Base-by-base conservation (phyloP, 768 basidiomycete genomes). In the Tricholoma terreum region DNA sequence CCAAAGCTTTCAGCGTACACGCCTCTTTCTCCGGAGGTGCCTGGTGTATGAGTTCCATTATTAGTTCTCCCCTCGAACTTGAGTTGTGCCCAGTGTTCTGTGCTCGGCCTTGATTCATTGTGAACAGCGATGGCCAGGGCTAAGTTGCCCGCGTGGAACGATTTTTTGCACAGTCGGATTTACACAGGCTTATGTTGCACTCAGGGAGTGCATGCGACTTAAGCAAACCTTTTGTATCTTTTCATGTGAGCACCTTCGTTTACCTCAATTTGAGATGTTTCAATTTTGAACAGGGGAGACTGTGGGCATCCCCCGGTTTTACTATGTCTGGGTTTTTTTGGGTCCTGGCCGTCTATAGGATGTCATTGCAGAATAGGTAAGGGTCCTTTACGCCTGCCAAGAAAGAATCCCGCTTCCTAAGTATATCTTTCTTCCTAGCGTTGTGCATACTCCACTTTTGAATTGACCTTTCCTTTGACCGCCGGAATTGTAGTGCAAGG, bases 211-310 rank as follows among this genome's bases (percentile, higher is more conserved):
- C 63, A 69, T 85, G 71, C 78, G 78, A 36, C 73, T 89, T 54
- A 89, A 86, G 63, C 87, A 90, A 61, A 89, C 86, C 0, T 89
- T 89, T 65, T 65, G 88, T 90, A 88, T 69, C 89, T 90, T 69
- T 75, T 90, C 24, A 88, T 90, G 86, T 85, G 62, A 54, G 84
- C 50, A 53, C 11, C 3, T 19, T 51, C 24, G 27, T 21, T n/a
- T 36, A 50, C 42, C 34, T 36, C 21, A 42, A 30, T 40, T 27
- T 45, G 6, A 12, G 4, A 49, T 35, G 17, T n/a, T 22, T 31
- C 24, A 52, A 21, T 36, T 31, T 50, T 33, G 6, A 43, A n/a
- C 55, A 88, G 86, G 86, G 87, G 87, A 33, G 27, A 84, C 86
- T 36, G 84, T 89, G 87, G n/a, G n/a, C n/a, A n/a, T n/a, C n/a